A percentile compares a stretch with the other conserved stretches of the same genome.
phyloP scores from a whole-genome alignment of 306 rosid species.

The Hippophae gyantsensis region DNA sequence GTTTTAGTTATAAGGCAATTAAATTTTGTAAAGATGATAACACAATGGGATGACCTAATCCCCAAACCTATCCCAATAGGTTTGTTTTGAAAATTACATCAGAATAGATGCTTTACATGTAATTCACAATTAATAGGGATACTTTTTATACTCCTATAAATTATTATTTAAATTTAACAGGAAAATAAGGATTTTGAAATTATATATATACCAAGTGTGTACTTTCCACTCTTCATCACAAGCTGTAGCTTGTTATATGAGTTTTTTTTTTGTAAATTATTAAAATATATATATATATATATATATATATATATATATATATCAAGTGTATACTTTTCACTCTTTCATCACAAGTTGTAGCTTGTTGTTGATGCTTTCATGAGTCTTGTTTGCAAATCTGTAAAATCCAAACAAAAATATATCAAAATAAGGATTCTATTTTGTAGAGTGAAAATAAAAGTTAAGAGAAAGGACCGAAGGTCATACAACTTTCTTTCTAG shows the following conservation, averaged over 20 bases:
- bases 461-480: background rate
- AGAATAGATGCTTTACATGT: too few relatives aligned
- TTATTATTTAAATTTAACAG: background rate
- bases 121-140: too few relatives aligned
- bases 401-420: background rate
- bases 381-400: conserved; percentile 24
- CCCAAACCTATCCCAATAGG: too few relatives aligned
- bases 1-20: too few relatives aligned
- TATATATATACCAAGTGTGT: conserved; percentile 7
- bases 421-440: background rate
- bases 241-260: conserved; percentile 29
- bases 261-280: conserved; percentile 27
- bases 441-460: background rate
- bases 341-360: conserved; percentile 35
- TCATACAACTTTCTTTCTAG: conserved; percentile 20
- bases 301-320: too few relatives aligned
- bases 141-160: too few relatives aligned
- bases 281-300: too few relatives aligned
- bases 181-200: too few relatives aligned
- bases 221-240: conserved; percentile 35
- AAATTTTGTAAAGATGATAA: too few relatives aligned
- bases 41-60: too few relatives aligned
- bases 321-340: conserved; percentile 25
- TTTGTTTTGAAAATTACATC: too few relatives aligned
- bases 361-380: conserved; percentile 29